These are phyloP conservation scores for Carex cristatella DNA, from an alignment of 176 grass and related monocot genomes.

Conservation along the genomic window DNA sequence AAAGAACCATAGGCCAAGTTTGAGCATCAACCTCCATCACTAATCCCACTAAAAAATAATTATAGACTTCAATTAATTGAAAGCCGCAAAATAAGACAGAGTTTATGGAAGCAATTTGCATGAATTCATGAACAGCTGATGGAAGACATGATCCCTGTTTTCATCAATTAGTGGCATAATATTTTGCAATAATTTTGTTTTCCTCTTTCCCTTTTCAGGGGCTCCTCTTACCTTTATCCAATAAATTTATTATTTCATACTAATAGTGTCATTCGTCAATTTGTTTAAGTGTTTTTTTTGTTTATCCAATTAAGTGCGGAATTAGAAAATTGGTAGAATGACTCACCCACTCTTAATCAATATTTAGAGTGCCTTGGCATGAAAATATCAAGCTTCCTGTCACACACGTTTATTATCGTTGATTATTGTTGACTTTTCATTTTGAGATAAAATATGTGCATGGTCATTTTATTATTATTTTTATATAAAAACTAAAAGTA, in stretches of 20 bases:
- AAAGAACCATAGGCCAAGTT: not conserved
- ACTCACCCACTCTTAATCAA: too few species aligned
- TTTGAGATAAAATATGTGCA: too few species aligned
- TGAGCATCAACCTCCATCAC: not conserved
- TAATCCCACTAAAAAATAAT: not conserved
- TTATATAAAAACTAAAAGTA: too few species aligned
- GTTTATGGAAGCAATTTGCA: not conserved
- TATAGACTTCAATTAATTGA: not conserved
- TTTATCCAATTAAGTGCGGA: too few species aligned
- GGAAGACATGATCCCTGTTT: slow-evolving; percentile 17
- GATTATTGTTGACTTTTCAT: too few species aligned
- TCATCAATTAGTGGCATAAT: not conserved
- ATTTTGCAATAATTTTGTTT: not conserved
- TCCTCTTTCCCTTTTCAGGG: not conserved
- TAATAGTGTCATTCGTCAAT: not conserved
- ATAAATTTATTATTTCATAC: not conserved
- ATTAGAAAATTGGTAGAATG: too few species aligned
- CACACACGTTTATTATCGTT: too few species aligned
- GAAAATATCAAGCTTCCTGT: too few species aligned
- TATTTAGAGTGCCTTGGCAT: too few species aligned
- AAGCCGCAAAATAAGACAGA: slow-evolving; percentile 16
- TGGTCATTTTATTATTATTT: too few species aligned
- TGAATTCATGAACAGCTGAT: not conserved
- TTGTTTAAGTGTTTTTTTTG: not conserved
- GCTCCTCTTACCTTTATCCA: not conserved